These are phyloP conservation scores for Trichoderma koningii DNA, from an alignment of 2,329 filamentous ascomycete species.

Conservation along the genomic window DNA sequence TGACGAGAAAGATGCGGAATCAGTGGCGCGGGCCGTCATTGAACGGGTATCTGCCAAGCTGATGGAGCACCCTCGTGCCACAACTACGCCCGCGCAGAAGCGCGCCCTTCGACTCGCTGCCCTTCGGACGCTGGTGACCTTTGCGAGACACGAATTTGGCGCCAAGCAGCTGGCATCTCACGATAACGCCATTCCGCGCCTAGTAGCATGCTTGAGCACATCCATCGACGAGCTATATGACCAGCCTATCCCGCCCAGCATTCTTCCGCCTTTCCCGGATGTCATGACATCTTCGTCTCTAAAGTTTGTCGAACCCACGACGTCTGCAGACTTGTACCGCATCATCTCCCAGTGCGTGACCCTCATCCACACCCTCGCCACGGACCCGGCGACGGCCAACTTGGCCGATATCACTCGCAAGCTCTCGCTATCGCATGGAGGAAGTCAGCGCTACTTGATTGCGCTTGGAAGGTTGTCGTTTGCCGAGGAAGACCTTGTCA, in stretches of 20 bases:
- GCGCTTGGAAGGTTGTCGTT: constrained; percentile 83
- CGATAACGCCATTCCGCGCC: constrained; percentile 68
- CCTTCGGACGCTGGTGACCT: constrained; percentile 58
- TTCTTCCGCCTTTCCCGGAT: constrained; percentile 35
- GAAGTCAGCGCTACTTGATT: constrained; percentile 79
- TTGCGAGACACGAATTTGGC: constrained; percentile 65
- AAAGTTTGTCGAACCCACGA: constrained; percentile 28
- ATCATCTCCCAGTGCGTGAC: constrained; percentile 52
- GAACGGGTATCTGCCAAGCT: constrained; percentile 66
- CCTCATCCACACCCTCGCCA: constrained; percentile 56
- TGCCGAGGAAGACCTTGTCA: constrained; percentile 71
- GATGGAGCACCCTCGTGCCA: constrained; percentile 53
- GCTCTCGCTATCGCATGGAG: constrained; percentile 68
- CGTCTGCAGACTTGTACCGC: constrained; percentile 42
- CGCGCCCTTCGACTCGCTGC: constrained; percentile 50
- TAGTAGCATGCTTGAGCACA: constrained; percentile 64
- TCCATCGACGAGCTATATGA: constrained; percentile 77
- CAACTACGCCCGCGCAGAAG: constrained; percentile 43
- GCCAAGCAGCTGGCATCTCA: constrained; percentile 67
- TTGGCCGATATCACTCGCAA: constrained; percentile 68
- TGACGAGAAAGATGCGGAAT: constrained; percentile 46
- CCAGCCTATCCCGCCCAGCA: constrained; percentile 48
- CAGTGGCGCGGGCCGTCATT: constrained; percentile 54
- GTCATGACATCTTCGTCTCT: constrained; percentile 16
- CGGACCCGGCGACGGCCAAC: constrained; percentile 48